Base-by-base conservation (phyloP, 1,284 basidiomycete genomes). In the Cystobasidium pallidum region DNA sequence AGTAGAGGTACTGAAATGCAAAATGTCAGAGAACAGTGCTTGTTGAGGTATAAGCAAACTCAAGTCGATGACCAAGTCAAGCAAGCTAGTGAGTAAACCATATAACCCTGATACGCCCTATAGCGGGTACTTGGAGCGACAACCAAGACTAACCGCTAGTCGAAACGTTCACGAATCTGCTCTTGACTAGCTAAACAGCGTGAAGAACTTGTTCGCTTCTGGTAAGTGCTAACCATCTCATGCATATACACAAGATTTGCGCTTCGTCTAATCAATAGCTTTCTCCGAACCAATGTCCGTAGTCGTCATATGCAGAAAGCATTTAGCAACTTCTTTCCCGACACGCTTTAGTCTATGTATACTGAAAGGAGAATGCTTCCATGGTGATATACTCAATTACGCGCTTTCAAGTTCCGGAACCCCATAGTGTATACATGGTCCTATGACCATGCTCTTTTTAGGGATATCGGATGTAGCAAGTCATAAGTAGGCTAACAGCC, bases 21-120 rank as follows among this genome's bases (percentile, higher is more conserved):
- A 34, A 8, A 11, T 19, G 13, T 26, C 8, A 67, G 66, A 15
- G 55, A 57, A 32, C 21, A 32, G 2, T 67, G 66, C 41, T 2
- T 39, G 24, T 30, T 67, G 24, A 26, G 15, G n/a, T 26, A 30
- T 21, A 55, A 67, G 8, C 15, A 30, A 13, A 15, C 30, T 19
- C 21, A 57, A 41, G 52, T 43, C 3, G 24, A 52, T 58, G 39
- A 55, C 34, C 41, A 45, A 30, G 55, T 55, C 26, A 19, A 58
- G 28, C 30, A 58, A 57, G 45, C 66, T 21, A 55, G 66, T 67
- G 30, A 24, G 64, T 54, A n/a, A n/a, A n/a, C n/a, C n/a, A n/a
- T n/a, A n/a, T n/a, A n/a, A n/a, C n/a, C n/a, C n/a, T n/a, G n/a
- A n/a, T n/a, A n/a, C n/a, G n/a, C n/a, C n/a, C n/a, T n/a, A n/a